Conservation (phyloP, 2,329 filamentous ascomycete species). For the Fusarium sambucinum region DNA sequence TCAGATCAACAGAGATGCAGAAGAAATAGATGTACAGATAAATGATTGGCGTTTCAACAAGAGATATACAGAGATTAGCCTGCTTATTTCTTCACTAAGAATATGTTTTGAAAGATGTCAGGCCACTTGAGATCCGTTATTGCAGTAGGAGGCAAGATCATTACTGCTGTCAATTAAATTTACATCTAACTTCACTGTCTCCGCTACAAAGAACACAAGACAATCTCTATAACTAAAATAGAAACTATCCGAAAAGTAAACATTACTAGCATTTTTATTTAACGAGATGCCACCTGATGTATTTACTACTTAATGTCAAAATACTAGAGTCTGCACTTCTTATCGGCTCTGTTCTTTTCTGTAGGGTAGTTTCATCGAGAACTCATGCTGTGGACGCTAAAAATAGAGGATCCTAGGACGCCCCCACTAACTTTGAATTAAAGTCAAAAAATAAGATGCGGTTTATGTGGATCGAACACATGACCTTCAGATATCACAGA, state of each 20-base stretch:
- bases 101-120: too few relatives aligned
- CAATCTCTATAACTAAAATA: too few relatives aligned
- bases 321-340: not conserved
- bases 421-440: too few relatives aligned
- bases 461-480: conserved; percentile 13
- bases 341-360: accelerated
- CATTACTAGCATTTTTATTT: too few relatives aligned
- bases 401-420: not conserved
- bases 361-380: not conserved
- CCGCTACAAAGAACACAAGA: too few relatives aligned
- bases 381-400: not conserved
- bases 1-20: not conserved
- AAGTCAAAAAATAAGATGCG: not conserved
- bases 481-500: not conserved
- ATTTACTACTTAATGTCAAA: not conserved
- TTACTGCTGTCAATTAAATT: too few relatives aligned
- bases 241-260: too few relatives aligned
- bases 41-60: not conserved
- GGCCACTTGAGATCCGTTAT: too few relatives aligned
- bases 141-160: too few relatives aligned
- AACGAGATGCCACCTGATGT: too few relatives aligned
- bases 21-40: not conserved
- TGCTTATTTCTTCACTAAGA: too few relatives aligned
- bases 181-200: too few relatives aligned
- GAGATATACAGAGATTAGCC: accelerated